A percentile compares a stretch with the other conserved stretches of the same genome.
These are phyloP conservation scores for Candolleomyces aberdarensis DNA, from an alignment of 768 basidiomycete species.

Conservation along the genomic window DNA sequence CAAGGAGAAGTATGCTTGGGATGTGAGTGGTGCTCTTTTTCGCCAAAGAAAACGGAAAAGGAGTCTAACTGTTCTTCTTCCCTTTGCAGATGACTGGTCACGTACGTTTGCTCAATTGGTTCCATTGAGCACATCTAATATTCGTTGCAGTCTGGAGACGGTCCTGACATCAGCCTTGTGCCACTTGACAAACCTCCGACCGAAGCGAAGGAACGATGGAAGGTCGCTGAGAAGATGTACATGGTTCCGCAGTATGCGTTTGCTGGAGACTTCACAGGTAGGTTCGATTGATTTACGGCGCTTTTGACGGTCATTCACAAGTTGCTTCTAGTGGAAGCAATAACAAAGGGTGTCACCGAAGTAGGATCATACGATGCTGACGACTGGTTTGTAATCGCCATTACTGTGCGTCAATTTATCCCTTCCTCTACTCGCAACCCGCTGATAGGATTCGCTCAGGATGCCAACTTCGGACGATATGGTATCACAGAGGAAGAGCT, in stretches of 20 bases:
- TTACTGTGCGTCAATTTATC: conserved; percentile 38
- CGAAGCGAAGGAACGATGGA: conserved; percentile 61
- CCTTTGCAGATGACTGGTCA: conserved; percentile 56
- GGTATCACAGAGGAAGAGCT: conserved; percentile 58
- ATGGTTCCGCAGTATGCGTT: conserved; percentile 69
- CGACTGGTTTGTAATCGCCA: conserved; percentile 69
- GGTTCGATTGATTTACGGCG: conserved; percentile 5
- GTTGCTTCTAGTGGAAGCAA: conserved; percentile 51
- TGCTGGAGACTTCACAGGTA: conserved; percentile 64
- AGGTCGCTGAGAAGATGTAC: conserved; percentile 66
- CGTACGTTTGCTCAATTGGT: conserved; percentile 33
- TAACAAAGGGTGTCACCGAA: conserved; percentile 58
- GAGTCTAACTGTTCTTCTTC: background rate
- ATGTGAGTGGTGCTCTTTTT: conserved; percentile 45
- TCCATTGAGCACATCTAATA: background rate
- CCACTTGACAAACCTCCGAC: conserved; percentile 45
- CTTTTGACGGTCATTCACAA: conserved; percentile 3
- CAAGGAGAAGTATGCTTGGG: conserved; percentile 76
- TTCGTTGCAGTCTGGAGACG: conserved; percentile 54
- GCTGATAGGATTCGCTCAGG: conserved; percentile 24
- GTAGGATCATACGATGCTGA: conserved; percentile 67
- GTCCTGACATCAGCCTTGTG: conserved; percentile 52
- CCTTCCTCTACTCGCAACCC: background rate
- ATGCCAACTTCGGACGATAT: conserved; percentile 67
- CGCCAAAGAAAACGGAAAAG: too few species aligned